Percentiles rank a stretch among this genome's conserved stretches.
Evolutionary conservation across 164 flowering plant species (phyloP).

Genomic region (Annona squamosa): DNA sequence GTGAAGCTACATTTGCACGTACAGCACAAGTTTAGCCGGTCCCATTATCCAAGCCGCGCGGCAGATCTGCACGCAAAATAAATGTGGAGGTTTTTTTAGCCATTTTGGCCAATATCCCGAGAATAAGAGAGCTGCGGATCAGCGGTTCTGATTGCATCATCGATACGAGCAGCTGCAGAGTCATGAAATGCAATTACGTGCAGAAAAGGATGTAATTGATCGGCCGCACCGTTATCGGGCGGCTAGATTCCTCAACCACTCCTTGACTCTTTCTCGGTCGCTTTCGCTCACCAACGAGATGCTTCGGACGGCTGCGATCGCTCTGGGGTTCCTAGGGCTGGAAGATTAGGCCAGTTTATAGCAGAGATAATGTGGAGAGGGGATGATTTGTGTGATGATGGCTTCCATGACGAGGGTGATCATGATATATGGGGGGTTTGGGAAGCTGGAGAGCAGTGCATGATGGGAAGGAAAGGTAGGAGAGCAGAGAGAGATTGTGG

Average conservation of each 20-base stretch:
- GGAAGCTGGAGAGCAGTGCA: background rate
- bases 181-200: too few relatives aligned
- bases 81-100: too few relatives aligned
- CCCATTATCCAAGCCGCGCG: too few relatives aligned
- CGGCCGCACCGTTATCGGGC: conserved; percentile 27
- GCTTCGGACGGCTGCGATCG: background rate
- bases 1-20: too few relatives aligned
- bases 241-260: conserved; percentile 51
- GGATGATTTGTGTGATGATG: background rate
- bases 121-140: too few relatives aligned
- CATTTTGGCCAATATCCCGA: too few relatives aligned
- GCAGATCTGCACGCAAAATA: too few relatives aligned
- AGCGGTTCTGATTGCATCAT: too few relatives aligned
- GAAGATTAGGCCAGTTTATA: background rate
- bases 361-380: background rate
- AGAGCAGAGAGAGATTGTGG: conserved; percentile 22
- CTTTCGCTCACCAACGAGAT: background rate
- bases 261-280: conserved; percentile 36
- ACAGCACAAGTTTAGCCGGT: too few relatives aligned
- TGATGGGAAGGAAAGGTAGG: background rate
- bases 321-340: background rate
- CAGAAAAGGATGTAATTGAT: background rate
- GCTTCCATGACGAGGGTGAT: background rate
- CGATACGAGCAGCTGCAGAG: too few relatives aligned
- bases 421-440: background rate